Base-by-base conservation (phyloP, 169 alveolate species). In the Plasmodium inui region DNA sequence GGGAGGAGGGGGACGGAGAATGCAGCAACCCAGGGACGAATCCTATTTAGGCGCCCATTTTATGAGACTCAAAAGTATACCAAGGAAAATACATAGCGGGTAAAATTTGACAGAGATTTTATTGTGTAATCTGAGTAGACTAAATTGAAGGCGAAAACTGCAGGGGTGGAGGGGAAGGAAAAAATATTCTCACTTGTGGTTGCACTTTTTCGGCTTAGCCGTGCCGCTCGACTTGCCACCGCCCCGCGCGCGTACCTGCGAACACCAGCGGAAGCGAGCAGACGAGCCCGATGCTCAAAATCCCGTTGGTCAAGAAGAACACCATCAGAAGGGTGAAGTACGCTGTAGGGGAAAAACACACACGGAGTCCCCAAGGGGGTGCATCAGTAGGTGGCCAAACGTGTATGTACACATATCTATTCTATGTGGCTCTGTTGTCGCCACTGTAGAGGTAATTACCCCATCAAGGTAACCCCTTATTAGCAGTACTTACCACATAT, bases 221-320 rank as follows among this genome's bases (percentile, higher is more conserved):
- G 1, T 73, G 17, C n/a, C 28, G 19, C 26, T 72, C 10, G 10
- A 3, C 55, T 32, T 84, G 34, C 28, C 57, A 34, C 79, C 1
- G 8, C n/a, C 0, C 61, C 26, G 37, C 39, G 8, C 53, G 41
- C 81, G 46, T 53, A 88, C 94, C 39, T 88, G 73, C 94, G 46
- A 88, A 78, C 70, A 88, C 94, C 53, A 79, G 44, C 70, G 94
- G 94, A 12, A 88, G 70, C 50, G 94, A 88, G 32, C 80, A 34
- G 22, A 88, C 89, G 55, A 76, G 81, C 28, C 94, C 94, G 17
- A 88, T 70, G 39, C 67, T 88, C 50, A 88, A 79, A 88, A 88
- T 88, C 39, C 94, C 94, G 41, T 88, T 88, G 44, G 82, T 57
- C 32, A 88, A 72, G 67, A 22, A 88, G 32, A 88, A 88, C 41